Base-by-base conservation (phyloP, 257 asterid genomes). In the Mitragyna speciosa region DNA sequence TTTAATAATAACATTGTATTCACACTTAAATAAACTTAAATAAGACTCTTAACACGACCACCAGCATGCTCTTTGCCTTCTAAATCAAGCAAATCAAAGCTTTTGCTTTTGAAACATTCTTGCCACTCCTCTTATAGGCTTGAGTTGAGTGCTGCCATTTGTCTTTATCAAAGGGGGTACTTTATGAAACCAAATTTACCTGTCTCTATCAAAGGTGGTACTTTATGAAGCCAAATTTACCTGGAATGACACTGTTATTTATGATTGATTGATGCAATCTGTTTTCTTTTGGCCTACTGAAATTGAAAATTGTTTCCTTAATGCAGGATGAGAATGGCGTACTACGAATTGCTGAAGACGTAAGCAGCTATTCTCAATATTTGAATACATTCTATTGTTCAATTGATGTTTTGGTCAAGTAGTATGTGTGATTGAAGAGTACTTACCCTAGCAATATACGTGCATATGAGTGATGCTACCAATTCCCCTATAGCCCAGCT, bases 311-410 rank as follows among this genome's bases (percentile, higher is more conserved):
- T 52, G 79, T 65, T 68, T 59, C 77, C 66, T 73, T 75, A 41
- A 80, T 91, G 88, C 96, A 95, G 98, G 97, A 87, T 76, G 87
- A 88, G 71, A 87, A 88, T 80, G 97, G 98, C 68, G 80, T 79
- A 47, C 70, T 94, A 81, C 97, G 83, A 77, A 94, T 96, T 80
- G 99, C 98, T 28, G 97, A 94, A 68, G 98, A 96, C 82, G 99
- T 96, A 92, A 96, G 99, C 48, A 73, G 45, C 80, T 41, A 67
- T 31, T 36, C 43, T 76, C 49, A 56, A 70, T 24, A 59, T 47
- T 26, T 76, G 43, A 73, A 14, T 74, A 4, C 56, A n/a, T 45
- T 49, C 26, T 26, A 41, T 22, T 61, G 28, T 33, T 51, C 39
- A 45, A 78, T 54, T 65, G 43, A 31, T 51, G 54, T 56, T 74